Evolutionary conservation across 352 stramenopile species (phyloP).

Genomic region (Phytophthora cactorum): DNA sequence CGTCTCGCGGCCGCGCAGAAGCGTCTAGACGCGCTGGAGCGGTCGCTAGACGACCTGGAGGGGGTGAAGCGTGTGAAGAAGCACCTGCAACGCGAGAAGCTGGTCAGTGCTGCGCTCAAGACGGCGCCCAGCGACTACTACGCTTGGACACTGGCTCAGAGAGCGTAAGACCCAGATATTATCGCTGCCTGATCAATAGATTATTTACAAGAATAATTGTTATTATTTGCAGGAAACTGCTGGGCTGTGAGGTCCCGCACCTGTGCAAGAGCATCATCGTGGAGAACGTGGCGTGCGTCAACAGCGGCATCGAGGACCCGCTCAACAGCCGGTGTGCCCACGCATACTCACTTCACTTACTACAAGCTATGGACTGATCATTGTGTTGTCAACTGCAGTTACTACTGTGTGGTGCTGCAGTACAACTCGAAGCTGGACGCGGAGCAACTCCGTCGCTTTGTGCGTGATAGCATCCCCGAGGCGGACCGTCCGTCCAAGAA

Average conservation of each 20-base stretch:
- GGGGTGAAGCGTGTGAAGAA: constrained; percentile 54
- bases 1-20: constrained; percentile 38
- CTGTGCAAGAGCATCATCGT: constrained; percentile 92
- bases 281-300: constrained; percentile 83
- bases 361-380: neutral
- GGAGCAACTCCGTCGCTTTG: constrained; percentile 84
- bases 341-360: neutral
- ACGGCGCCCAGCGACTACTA: constrained; percentile 78
- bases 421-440: constrained; percentile 87
- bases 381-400: constrained; percentile 37
- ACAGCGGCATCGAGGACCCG: constrained; percentile 56
- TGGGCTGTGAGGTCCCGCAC: constrained; percentile 69
- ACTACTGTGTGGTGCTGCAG: constrained; percentile 88
- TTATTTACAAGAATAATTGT: too few species aligned
- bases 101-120: constrained; percentile 72
- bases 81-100: constrained; percentile 49
- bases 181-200: neutral
- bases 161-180: constrained; percentile 44
- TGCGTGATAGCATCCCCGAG: constrained; percentile 68
- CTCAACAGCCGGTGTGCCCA: constrained; percentile 64
- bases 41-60: constrained; percentile 54
- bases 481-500: constrained; percentile 67
- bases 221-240: constrained; percentile 45
- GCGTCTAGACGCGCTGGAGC: constrained; percentile 55
- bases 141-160: constrained; percentile 67